phyloP scores from a whole-genome alignment of 2,329 filamentous ascomycete species.

The Dryadomyces quercus-mongolicae region DNA sequence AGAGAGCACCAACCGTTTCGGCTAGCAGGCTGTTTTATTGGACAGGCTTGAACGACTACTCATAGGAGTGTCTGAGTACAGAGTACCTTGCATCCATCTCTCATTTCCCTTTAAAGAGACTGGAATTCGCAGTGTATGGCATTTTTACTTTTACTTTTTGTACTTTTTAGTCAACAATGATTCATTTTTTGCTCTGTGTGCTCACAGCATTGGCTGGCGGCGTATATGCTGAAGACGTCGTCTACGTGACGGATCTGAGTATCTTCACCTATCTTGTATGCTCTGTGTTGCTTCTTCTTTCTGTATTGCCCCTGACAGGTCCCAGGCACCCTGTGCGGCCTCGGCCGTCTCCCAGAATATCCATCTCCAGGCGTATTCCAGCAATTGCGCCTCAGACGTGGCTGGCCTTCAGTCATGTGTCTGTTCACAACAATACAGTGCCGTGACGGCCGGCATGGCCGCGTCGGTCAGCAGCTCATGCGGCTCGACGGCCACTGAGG shows the following conservation, averaged over 20 bases:
- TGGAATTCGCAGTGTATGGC: no score
- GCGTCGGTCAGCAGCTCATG: neutral
- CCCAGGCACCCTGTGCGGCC: neutral
- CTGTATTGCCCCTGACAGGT: neutral
- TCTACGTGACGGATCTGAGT: neutral
- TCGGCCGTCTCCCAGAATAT: neutral
- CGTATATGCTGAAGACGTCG: neutral
- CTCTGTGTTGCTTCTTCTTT: neutral
- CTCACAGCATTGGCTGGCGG: neutral
- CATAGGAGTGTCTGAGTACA: no score
- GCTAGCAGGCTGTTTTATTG: no score
- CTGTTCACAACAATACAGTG: neutral
- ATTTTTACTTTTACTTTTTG: no score
- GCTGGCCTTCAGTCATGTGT: neutral
- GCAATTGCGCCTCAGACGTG: neutral
- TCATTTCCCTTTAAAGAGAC: no score
- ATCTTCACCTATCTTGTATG: neutral
- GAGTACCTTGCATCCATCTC: no score
- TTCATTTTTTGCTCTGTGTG: neutral
- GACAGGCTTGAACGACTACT: no score
- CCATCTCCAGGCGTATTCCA: neutral
- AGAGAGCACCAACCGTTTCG: no score
- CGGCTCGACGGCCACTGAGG: neutral
- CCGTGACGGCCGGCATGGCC: neutral
- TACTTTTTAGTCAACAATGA: neutral